phyloP scores from a whole-genome alignment of 352 stramenopile genomes.

The Globisporangium perplexum region DNA sequence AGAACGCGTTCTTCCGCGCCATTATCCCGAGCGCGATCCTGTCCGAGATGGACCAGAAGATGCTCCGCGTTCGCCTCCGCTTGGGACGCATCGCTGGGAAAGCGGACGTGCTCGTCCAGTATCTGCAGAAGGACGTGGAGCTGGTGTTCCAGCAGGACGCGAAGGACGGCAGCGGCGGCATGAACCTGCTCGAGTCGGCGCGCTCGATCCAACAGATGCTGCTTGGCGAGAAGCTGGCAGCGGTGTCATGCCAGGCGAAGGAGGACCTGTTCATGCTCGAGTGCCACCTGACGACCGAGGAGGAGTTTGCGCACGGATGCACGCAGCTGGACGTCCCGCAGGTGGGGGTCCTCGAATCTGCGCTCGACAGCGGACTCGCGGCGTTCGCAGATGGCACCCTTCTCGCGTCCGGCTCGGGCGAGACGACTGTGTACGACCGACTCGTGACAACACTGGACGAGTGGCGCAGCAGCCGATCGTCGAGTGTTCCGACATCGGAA shows the following conservation, averaged over 20 bases:
- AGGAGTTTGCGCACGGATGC: constrained; percentile 44
- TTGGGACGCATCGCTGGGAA: constrained; percentile 64
- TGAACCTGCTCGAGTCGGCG: constrained; percentile 23
- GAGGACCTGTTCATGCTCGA: constrained; percentile 75
- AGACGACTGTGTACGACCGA: constrained; percentile 49
- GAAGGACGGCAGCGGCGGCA: constrained; percentile 21
- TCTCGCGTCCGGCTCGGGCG: constrained; percentile 28
- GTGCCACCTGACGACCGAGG: constrained; percentile 60
- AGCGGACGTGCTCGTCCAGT: constrained; percentile 59
- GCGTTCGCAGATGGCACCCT: constrained; percentile 57
- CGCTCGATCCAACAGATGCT: constrained; percentile 47
- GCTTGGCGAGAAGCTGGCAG: constrained; percentile 53
- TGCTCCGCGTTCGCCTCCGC: constrained; percentile 61
- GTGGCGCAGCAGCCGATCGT: constrained; percentile 33
- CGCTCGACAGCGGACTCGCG: constrained; percentile 47
- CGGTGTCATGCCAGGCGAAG: constrained; percentile 52
- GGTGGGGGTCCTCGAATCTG: constrained; percentile 35
- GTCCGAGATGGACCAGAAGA: constrained; percentile 64
- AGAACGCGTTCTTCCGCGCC: constrained; percentile 62
- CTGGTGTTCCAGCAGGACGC: constrained; percentile 27
- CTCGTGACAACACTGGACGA: constrained; percentile 48
- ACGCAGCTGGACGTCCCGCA: constrained; percentile 39
- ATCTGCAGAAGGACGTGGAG: constrained; percentile 63
- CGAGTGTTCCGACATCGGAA: constrained; percentile 15
- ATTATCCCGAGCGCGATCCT: constrained; percentile 70